Conservation (phyloP, 2,329 filamentous ascomycete species). For the Stagonosporopsis chrysanthemi region DNA sequence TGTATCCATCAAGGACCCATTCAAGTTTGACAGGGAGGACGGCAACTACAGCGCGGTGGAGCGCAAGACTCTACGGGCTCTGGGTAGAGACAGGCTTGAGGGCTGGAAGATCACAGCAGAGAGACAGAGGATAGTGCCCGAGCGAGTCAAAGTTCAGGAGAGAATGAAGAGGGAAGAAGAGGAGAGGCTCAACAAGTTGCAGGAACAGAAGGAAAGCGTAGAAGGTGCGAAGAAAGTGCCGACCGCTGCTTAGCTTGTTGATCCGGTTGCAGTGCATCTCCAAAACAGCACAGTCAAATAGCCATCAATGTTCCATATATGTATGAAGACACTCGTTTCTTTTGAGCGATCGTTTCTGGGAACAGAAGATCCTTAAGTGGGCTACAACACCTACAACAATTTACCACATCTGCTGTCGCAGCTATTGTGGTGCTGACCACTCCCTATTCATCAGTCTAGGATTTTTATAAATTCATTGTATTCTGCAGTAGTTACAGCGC, state of each 20-base stretch:
- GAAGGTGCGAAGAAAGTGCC: constrained; percentile 24
- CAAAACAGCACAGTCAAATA: no score
- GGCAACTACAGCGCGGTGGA: constrained; percentile 64
- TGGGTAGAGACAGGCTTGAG: constrained; percentile 57
- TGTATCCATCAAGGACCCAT: constrained; percentile 60
- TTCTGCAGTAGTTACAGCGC: no score
- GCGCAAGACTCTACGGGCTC: constrained; percentile 59
- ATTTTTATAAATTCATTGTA: no score
- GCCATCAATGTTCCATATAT: no score
- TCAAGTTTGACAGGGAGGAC: constrained; percentile 60
- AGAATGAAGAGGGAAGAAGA: constrained; percentile 60
- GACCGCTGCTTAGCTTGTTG: constrained; percentile 19
- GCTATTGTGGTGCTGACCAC: no score
- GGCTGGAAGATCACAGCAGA: constrained; percentile 62
- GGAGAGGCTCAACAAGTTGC: constrained; percentile 53
- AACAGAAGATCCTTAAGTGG: no score
- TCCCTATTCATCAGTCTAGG: no score
- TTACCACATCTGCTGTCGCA: no score
- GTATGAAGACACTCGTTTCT: no score
- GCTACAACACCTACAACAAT: no score
- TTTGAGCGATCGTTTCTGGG: no score
- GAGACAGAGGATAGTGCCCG: constrained; percentile 61
- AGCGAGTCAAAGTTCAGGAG: constrained; percentile 57
- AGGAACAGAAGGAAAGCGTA: constrained; percentile 23
- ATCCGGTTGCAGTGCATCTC: no score